Percentiles rank a stretch among this genome's conserved stretches.
Evolutionary conservation across 2,329 filamentous ascomycete genomes (phyloP).

Genomic region (Ceratocystis diversiconidia): DNA sequence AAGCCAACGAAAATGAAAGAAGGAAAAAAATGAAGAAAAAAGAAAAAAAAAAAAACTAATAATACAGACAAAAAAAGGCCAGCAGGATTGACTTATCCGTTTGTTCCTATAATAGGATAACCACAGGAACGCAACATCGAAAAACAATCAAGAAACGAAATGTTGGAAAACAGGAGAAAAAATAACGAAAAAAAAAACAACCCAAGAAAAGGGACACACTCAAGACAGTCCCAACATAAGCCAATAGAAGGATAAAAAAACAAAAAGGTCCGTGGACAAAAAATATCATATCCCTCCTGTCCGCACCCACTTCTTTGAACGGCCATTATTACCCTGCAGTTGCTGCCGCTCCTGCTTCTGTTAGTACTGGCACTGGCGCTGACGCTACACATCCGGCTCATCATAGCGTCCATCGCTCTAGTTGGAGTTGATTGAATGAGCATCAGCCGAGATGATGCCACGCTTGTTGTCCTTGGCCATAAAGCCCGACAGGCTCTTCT

Average conservation of each 20-base stretch:
- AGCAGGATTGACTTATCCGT: conserved; percentile 10
- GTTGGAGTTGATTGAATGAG: conserved; percentile 16
- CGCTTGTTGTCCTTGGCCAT: conserved; percentile 48
- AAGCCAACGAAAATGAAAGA: not conserved
- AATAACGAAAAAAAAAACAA: not conserved
- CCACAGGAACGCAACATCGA: not conserved
- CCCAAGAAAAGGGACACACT: not conserved
- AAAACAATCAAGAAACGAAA: not conserved
- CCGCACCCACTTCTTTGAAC: not conserved
- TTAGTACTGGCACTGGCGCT: not conserved
- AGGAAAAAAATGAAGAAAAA: not conserved
- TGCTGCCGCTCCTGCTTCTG: not conserved
- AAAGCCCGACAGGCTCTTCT: conserved; percentile 36
- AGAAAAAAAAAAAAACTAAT: conserved; percentile 7
- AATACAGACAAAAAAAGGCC: conserved; percentile 1
- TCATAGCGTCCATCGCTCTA: conserved; percentile 6
- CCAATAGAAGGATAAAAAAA: not conserved
- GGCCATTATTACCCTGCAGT: too few relatives aligned
- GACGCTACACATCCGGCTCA: not conserved
- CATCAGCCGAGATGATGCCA: conserved; percentile 25
- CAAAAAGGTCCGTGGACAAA: not conserved
- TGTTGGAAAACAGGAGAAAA: too few relatives aligned
- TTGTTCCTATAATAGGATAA: conserved; percentile 12
- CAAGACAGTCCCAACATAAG: not conserved
- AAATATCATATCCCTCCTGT: not conserved